Evolutionary conservation across 352 stramenopile species (phyloP), one percentile per base, ranked within the genome.

Genomic region (Globisporangium ultimum): DNA sequence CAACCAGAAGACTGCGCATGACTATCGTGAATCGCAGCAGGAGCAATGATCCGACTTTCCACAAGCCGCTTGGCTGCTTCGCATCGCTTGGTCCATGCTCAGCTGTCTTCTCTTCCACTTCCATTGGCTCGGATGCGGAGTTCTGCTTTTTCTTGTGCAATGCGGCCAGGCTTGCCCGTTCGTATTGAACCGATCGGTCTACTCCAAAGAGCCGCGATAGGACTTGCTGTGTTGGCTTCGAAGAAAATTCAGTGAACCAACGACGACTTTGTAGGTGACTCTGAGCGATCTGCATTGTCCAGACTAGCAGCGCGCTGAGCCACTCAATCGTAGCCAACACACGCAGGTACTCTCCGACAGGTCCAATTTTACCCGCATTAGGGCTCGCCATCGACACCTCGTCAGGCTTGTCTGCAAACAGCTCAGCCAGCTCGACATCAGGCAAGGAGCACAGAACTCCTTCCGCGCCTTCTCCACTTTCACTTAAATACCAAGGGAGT

Each of bases 21-120:
- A 84, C 85, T 9, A 91, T 48, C 12, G 78, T 80, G 64, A 94
- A 95, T 20, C 86, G 86, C 18, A 95, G 64, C 42, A 94, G 63
- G 13, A 95, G 60, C 14, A 95, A 48, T 15, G 83, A 92, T 7
- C 80, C 83, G 51, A 94, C 64, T 70, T 93, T 93, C 83, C 84
- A 94, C n/a, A 93, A 28, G 7, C 74, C 73, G 22, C 65, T 66
- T 18, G 61, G 24, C 38, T 58, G 40, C 14, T 58, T 58, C 14
- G 13, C 6, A 14, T 21, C 24, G 0, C 67, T 58, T 36, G 48
- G 4, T 34, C 20, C 15, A 22, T 24, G 28, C n/a, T 49, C 48
- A 11, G 48, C 18, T 13, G 22, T 45, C 56, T 49, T 52, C 40
- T 49, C 34, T 48, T 21, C 9, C 32, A 61, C 28, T 14, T 61